Conservation (phyloP, 805 yeast species). For the Jamesozyma rosinii region DNA sequence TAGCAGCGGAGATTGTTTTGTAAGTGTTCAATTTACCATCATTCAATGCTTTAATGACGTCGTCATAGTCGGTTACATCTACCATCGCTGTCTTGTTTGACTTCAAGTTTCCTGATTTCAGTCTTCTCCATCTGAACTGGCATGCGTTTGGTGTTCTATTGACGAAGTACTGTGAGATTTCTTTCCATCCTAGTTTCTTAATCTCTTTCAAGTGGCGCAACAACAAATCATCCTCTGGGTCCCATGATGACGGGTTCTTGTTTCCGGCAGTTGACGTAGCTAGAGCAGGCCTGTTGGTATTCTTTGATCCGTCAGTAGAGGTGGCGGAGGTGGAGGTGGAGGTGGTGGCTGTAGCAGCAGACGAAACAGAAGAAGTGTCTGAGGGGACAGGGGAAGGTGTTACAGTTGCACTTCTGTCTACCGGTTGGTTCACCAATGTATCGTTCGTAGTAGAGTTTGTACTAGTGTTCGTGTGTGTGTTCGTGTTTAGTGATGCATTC, state of each 20-base stretch:
- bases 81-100: conserved; percentile 25
- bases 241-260: conserved; percentile 59
- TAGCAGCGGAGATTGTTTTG: neutral
- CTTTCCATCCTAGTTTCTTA: conserved; percentile 83
- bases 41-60: conserved; percentile 2
- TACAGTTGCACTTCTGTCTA: neutral
- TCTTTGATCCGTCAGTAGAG: no score
- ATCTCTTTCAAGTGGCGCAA: conserved; percentile 71
- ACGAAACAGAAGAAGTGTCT: neutral
- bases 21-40: conserved; percentile 2
- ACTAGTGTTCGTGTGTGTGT: neutral
- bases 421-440: neutral
- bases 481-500: neutral
- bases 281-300: neutral
- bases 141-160: conserved; percentile 84
- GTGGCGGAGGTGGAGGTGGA: neutral
- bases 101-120: conserved; percentile 39
- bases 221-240: conserved; percentile 64
- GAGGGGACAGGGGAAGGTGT: neutral
- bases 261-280: neutral
- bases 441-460: neutral
- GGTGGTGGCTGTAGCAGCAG: neutral
- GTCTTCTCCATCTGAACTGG: conserved; percentile 80
- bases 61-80: conserved; percentile 7
- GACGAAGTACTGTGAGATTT: conserved; percentile 66